Base-by-base conservation (phyloP, 176 grass and related monocot species). In the Oryza rufipogon region DNA sequence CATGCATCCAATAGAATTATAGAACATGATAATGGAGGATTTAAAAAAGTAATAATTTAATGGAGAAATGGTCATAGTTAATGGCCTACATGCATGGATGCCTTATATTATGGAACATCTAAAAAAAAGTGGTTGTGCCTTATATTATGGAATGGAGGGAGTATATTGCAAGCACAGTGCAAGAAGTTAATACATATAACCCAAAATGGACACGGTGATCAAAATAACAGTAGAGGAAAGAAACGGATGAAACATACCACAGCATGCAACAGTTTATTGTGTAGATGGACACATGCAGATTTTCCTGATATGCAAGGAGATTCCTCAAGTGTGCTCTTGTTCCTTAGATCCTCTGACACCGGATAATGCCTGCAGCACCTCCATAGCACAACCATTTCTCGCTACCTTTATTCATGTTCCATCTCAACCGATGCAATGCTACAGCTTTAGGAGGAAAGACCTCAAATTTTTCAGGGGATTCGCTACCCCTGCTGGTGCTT, bases 381-480 rank as follows among this genome's bases (percentile, higher is more conserved):
- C 96, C 93, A 10, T 94, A 98, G 84, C 93, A 98, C 60, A 98
- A 81, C 96, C 96, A 98, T 87, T 86, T 94, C 66, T 94, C 88
- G 11, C 89, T 90, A 34, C 96, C 96, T 86, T 95, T 98, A 79
- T 98, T 98, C 81, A 74, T 84, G 70, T 95, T 98, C 96, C 96
- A 98, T 81, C 93, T 88, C 73, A 95, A 75, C 78, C 76, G 88
- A 77, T 95, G 85, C 74, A 98, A 76, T 16, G 96, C 93, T 34
- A 92, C 89, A 85, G 89, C 70, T 92, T 95, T 98, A 10, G 89
- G 86, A 83, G 89, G 93, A 51, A 95, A 64, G 48, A 66, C 45
- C 66, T 78, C 86, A 81, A 75, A 70, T 8, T 83, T 70, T 93
- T 95, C 51, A 71, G 85, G 23, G 70, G 77, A 87, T 78, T 77